A percentile compares a stretch with the other conserved stretches of the same genome.
phyloP scores from a whole-genome alignment of 179 eudicot species.

The Silene noctiflora region DNA sequence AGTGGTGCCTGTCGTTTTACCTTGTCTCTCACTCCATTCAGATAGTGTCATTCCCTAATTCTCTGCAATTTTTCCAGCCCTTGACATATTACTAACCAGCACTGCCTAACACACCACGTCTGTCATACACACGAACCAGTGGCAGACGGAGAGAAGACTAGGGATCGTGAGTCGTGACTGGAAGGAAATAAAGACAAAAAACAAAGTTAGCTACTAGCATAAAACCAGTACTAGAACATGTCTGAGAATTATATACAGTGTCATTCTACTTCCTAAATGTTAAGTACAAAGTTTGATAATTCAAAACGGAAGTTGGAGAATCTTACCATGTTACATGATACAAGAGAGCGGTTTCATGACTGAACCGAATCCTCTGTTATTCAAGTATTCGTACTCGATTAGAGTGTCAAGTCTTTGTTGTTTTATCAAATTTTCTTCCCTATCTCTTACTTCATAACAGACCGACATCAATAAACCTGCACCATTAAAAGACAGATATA shows the following conservation, averaged over 20 bases:
- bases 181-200: no score
- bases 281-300: no score
- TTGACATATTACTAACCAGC: no score
- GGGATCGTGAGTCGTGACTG: background rate
- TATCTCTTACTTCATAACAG: background rate
- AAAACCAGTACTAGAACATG: no score
- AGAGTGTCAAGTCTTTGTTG: background rate
- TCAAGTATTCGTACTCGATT: background rate
- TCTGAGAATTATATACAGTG: no score
- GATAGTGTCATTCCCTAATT: background rate
- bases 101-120: background rate
- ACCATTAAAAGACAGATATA: background rate
- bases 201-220: no score
- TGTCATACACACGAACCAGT: background rate
- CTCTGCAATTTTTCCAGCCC: background rate
- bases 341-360: background rate
- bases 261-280: no score
- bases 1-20: no score
- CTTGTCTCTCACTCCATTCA: background rate
- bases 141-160: background rate
- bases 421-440: background rate
- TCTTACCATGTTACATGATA: background rate
- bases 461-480: background rate
- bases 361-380: background rate
- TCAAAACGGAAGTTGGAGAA: background rate